Conservation (phyloP, 2,329 filamentous ascomycete species). For the Penicillium sp. region DNA sequence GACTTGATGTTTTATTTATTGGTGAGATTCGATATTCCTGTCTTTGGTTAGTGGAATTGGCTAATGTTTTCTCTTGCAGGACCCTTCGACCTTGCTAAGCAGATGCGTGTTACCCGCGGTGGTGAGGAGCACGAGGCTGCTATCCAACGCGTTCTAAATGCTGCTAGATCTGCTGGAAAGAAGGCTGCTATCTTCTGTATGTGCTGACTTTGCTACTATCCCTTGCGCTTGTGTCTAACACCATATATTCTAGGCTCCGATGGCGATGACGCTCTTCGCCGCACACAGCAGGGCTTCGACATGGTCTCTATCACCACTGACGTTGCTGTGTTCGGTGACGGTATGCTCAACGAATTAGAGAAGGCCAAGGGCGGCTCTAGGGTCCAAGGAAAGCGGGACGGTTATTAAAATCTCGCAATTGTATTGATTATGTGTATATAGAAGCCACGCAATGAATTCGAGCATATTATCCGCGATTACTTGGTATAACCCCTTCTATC, state of each 20-base stretch:
- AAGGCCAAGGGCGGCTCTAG: slow-evolving; percentile 28
- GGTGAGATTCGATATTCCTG: slow-evolving; percentile 20
- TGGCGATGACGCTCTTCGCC: slow-evolving; percentile 35
- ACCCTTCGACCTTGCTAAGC: slow-evolving; percentile 40
- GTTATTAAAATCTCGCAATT: slow-evolving; percentile 9
- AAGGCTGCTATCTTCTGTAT: slow-evolving; percentile 44
- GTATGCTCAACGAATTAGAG: slow-evolving; percentile 34
- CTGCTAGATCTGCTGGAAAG: slow-evolving; percentile 38
- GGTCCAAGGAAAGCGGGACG: slow-evolving; percentile 10
- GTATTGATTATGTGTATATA: background rate
- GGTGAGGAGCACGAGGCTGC: slow-evolving; percentile 42
- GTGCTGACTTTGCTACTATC: no score
- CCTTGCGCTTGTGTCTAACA: background rate
- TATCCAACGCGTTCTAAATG: slow-evolving; percentile 37
- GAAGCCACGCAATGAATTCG: background rate
- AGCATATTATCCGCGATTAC: background rate
- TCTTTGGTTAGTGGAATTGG: no score
- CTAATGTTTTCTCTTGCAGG: slow-evolving; percentile 13
- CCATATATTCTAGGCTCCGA: slow-evolving; percentile 25
- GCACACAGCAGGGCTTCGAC: slow-evolving; percentile 40
- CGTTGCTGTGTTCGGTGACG: slow-evolving; percentile 32
- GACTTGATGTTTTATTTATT: slow-evolving; percentile 43
- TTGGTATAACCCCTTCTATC: background rate
- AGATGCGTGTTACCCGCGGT: slow-evolving; percentile 36
- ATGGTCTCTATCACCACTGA: slow-evolving; percentile 44